These are phyloP conservation scores for Globisporangium abappressorium DNA, from an alignment of 352 stramenopile species.

Conservation along the genomic window DNA sequence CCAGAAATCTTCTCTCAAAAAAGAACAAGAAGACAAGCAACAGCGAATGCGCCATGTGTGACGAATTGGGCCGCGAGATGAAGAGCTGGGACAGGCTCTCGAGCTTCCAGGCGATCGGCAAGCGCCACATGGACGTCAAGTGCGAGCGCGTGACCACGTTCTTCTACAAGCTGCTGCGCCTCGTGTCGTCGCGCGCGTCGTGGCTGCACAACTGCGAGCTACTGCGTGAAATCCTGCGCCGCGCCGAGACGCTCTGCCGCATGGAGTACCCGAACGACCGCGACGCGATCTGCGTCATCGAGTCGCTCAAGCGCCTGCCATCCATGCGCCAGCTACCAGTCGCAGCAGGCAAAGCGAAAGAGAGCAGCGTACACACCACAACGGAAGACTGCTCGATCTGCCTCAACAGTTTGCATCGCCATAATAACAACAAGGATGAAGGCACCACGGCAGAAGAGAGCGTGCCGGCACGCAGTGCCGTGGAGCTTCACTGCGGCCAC, in stretches of 20 bases:
- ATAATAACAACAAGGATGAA: constrained; percentile 9
- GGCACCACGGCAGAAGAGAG: not conserved
- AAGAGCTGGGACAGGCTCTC: constrained; percentile 38
- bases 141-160: constrained; percentile 40
- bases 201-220: constrained; percentile 46
- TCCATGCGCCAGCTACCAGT: constrained; percentile 3
- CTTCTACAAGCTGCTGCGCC: constrained; percentile 41
- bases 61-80: constrained; percentile 36
- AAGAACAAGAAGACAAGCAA: constrained; percentile 13
- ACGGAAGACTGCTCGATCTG: constrained; percentile 56
- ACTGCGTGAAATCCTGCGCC: constrained; percentile 49
- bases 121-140: constrained; percentile 49
- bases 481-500: constrained; percentile 59
- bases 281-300: constrained; percentile 38
- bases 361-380: not conserved
- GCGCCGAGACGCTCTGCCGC: constrained; percentile 39
- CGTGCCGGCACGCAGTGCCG: constrained; percentile 16
- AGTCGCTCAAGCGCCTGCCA: constrained; percentile 35
- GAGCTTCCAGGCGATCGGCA: constrained; percentile 38
- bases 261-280: constrained; percentile 53
- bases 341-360: not conserved
- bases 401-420: constrained; percentile 25
- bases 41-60: constrained; percentile 38
- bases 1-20: not conserved
- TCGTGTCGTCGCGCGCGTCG: constrained; percentile 35